Evolutionary conservation across 768 basidiomycete genomes (phyloP), one percentile per base, ranked within the genome.

Genomic region (Kwoniella sp.): DNA sequence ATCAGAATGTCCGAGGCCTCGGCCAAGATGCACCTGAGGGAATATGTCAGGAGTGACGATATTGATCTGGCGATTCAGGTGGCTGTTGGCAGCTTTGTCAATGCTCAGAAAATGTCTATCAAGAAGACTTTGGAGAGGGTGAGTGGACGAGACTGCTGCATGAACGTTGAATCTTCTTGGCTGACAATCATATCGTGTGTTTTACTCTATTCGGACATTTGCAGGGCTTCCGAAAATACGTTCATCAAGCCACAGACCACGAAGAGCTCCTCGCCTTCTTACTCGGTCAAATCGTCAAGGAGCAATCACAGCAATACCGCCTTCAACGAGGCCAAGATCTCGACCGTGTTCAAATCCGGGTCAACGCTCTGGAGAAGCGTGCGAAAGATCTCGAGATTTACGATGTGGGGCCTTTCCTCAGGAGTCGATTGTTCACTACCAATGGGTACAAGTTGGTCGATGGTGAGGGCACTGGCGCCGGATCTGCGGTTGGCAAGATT

Each of bases 1-100:
- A 98, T 99, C 81, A 89, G 96, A 44, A 98, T 98, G 95, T 86
- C 92, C 2, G 96, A 99, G 81, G 95, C 96, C 15, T 92, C 90
- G 75, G 96, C 96, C 24, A 96, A 95, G 84, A 98, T 99, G 96
- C 88, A 94, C 53, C 83, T 99, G 66, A 85, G 96, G 57, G 95
- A 98, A 81, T 97, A 92, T 74, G 96, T 98, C 30, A 86, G 96
- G 50, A 84, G 88, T 40, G 96, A 98, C 79, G 96, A 99, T 77
- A 92, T 99, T 71, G 93, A 99, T 79, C 82, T 98, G 55, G 95
- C 96, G 1, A 98, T 99, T 67, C 92, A 92, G 72, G 94, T 97
- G 51, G 90, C 92, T 2, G 87, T 99, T 27, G 88, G 88, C 56
- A 93, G 91, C 81, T 99, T 99, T 79, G 91, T 99, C 63, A 94